Evolutionary conservation across 2,329 filamentous ascomycete species (phyloP).

Genomic region (Massarina eburnea): DNA sequence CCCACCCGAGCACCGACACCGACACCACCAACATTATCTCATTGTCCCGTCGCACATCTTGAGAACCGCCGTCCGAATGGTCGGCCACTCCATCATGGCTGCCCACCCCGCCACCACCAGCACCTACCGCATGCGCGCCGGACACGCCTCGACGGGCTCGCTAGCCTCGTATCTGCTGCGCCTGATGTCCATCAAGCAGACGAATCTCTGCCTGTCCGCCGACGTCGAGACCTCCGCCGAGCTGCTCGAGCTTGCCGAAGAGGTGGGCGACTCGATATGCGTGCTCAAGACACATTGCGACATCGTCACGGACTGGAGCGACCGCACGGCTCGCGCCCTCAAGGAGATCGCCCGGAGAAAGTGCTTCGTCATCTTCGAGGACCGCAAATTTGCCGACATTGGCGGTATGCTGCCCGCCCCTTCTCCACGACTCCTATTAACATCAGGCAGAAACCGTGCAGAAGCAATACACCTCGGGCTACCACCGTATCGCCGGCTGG

Average conservation of each 20-base stretch:
- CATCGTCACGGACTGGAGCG: slow-evolving; percentile 62
- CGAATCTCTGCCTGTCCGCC: slow-evolving; percentile 58
- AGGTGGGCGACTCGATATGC: slow-evolving; percentile 62
- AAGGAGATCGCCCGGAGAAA: slow-evolving; percentile 52
- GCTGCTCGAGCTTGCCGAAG: slow-evolving; percentile 58
- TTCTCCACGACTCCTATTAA: neutral
- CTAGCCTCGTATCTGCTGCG: slow-evolving; percentile 53
- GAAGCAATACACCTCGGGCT: slow-evolving; percentile 56
- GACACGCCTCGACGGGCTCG: slow-evolving; percentile 45
- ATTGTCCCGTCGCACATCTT: neutral
- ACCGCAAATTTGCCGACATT: slow-evolving; percentile 59
- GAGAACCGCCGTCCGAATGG: neutral
- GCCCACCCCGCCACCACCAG: slow-evolving; percentile 37
- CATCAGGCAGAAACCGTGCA: slow-evolving; percentile 52
- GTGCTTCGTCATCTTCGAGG: slow-evolving; percentile 57
- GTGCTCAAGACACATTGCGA: slow-evolving; percentile 64
- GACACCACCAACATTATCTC: neutral
- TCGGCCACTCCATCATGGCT: slow-evolving; percentile 27
- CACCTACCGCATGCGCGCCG: slow-evolving; percentile 50
- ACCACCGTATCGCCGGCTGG: slow-evolving; percentile 55
- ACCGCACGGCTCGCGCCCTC: slow-evolving; percentile 54
- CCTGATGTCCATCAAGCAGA: slow-evolving; percentile 53
- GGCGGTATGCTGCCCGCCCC: slow-evolving; percentile 47
- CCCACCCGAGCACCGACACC: neutral
- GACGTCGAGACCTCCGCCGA: slow-evolving; percentile 59